Evolutionary conservation across 1,139 yeast genomes (phyloP).

Genomic region (Candida mesenterica): DNA sequence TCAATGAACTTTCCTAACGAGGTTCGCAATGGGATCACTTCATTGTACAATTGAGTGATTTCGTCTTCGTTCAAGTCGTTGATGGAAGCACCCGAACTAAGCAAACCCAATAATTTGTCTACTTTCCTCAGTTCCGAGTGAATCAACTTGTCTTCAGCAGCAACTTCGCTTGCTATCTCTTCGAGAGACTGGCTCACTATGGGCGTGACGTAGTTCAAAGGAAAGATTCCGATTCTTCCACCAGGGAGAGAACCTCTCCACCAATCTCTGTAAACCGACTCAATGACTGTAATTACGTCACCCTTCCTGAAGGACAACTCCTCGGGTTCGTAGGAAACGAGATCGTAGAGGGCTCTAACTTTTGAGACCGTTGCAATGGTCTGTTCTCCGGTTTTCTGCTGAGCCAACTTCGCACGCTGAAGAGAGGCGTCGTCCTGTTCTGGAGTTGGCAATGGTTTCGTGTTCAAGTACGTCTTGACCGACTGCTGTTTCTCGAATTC

Average conservation of each 20-base stretch:
- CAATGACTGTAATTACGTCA: constrained; percentile 80
- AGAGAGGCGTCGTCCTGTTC: constrained; percentile 10
- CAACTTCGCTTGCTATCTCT: constrained; percentile 32
- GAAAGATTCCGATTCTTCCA: constrained; percentile 88
- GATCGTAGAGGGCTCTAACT: constrained; percentile 84
- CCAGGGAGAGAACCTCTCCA: constrained; percentile 80
- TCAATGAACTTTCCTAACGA: constrained; percentile 70
- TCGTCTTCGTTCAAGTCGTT: constrained; percentile 34
- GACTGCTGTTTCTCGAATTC: constrained; percentile 53
- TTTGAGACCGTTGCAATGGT: constrained; percentile 55
- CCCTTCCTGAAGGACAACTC: constrained; percentile 73
- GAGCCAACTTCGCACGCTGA: constrained; percentile 6
- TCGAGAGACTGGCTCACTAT: constrained; percentile 63
- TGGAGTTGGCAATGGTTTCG: constrained; percentile 30
- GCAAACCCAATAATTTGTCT: constrained; percentile 37
- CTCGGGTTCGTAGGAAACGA: constrained; percentile 67
- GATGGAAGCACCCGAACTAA: constrained; percentile 36
- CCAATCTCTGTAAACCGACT: constrained; percentile 91
- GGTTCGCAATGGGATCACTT: constrained; percentile 70
- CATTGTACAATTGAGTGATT: constrained; percentile 59
- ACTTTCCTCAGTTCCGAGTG: constrained; percentile 28
- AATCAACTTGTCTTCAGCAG: constrained; percentile 30
- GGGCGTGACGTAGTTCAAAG: constrained; percentile 86
- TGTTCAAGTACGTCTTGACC: constrained; percentile 26
- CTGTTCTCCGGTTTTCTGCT: constrained; percentile 19